phyloP scores from a whole-genome alignment of 495 filamentous ascomycete genomes.

The Sordaria brevicollis region DNA sequence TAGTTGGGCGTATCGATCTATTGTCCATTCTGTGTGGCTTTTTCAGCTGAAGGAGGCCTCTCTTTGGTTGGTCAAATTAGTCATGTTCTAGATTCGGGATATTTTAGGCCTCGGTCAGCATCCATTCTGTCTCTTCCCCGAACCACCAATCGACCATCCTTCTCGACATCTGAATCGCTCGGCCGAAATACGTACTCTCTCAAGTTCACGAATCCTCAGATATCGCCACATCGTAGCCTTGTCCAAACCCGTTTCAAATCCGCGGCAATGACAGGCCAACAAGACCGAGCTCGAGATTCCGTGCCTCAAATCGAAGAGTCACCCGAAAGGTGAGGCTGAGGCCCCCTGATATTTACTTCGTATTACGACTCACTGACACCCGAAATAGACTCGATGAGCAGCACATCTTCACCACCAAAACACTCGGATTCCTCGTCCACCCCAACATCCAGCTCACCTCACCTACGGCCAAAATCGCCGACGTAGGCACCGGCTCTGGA shows the following conservation, averaged over 20 bases:
- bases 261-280: not conserved
- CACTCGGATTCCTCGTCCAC: slow-evolving; percentile 10
- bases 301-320: not conserved
- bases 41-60: too few species aligned
- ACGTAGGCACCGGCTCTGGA: slow-evolving; percentile 16
- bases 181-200: too few species aligned
- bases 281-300: not conserved
- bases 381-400: slow-evolving; percentile 7
- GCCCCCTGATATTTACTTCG: not conserved
- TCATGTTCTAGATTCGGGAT: too few species aligned
- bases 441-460: slow-evolving; percentile 4
- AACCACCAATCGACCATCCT: too few species aligned
- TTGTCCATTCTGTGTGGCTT: too few species aligned
- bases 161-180: too few species aligned
- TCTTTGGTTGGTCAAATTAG: too few species aligned
- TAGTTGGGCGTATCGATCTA: too few species aligned
- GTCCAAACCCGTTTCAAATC: not conserved
- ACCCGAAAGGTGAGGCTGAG: not conserved
- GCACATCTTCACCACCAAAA: slow-evolving; percentile 9
- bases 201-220: not conserved
- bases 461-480: slow-evolving; percentile 8
- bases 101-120: too few species aligned
- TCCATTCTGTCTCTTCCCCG: too few species aligned
- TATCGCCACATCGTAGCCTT: not conserved
- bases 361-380: not conserved